Evolutionary conservation across 768 basidiomycete species (phyloP), one percentile per base, ranked within the genome.

Genomic region (Lactarius trivialis): DNA sequence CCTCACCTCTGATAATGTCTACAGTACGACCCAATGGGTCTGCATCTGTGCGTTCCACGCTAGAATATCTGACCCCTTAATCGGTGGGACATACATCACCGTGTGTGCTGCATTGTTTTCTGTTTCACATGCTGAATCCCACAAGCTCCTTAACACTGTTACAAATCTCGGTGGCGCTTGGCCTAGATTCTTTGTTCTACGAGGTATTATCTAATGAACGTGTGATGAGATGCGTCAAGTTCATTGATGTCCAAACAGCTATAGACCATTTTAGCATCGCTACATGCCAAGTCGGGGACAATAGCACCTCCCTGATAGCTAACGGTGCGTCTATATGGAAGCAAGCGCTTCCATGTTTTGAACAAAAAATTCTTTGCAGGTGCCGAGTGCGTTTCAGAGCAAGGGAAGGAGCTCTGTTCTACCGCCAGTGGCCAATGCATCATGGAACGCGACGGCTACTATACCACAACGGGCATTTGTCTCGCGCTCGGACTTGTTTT

Each of bases 81-180:
- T 99, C 61, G 97, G 97, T 28, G 97, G 97, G 53, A 99, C 97
- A 0, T 99, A 99, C 74, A 99, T 99, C 94, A 99, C 97, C 9
- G 95, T 94, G 68, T 67, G 85, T 76, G 26, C 9, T 15, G 5
- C 4, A 33, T 51, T 17, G 26, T 45, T 37, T 34, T 32, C 14
- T 24, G 37, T 45, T 9, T 33, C 39, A 4, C 11, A 48, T 48
- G 19, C 45, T 66, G 33, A 65, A 24, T n/a, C 52, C 67, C 52
- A 49, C 17, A 68, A 98, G 93, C 78, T 99, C 9, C 76, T 99
- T 43, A 98, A 98, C 72, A 99, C 97, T 7, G 91, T 97, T 68
- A 83, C 88, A 17, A 99, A 99, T 72, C 83, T 99, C 67, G 97
- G 97, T 39, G 93, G 96, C n/a, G 98, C 96, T 3, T 98, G 97